Percentiles rank a stretch among this genome's conserved stretches.
Conservation (phyloP, 306 rosid genomes). For the Leucaena leucocephala region DNA sequence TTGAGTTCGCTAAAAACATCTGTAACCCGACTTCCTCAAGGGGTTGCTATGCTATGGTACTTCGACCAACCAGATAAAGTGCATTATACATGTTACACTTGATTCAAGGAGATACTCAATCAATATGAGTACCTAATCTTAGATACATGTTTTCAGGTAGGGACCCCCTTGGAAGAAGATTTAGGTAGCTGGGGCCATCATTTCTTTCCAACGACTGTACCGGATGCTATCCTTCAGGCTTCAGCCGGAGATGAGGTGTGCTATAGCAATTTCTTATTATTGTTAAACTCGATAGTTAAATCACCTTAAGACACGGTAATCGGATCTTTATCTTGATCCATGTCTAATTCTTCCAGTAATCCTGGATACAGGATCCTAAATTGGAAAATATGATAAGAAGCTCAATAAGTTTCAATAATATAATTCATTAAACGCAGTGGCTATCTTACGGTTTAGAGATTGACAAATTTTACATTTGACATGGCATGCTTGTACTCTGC, state of each 20-base stretch:
- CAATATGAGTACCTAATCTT: slow-evolving; percentile 4
- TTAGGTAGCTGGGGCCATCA: slow-evolving; percentile 96
- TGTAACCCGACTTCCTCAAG: background rate
- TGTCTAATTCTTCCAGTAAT: background rate
- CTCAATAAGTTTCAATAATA: background rate
- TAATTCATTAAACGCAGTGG: background rate
- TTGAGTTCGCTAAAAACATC: background rate
- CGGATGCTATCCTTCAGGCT: slow-evolving; percentile 87
- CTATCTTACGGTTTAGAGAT: background rate
- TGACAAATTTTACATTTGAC: background rate
- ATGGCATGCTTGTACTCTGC: background rate
- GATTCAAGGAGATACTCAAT: slow-evolving; percentile 21
- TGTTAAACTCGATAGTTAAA: background rate
- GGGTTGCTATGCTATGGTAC: background rate
- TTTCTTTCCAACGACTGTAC: slow-evolving; percentile 73
- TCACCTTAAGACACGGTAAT: slow-evolving; percentile 9
- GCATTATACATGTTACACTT: background rate
- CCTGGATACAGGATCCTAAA: background rate
- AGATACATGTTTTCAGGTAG: slow-evolving; percentile 57
- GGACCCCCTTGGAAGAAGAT: slow-evolving; percentile 90
- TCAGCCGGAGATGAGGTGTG: slow-evolving; percentile 96
- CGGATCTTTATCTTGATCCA: background rate
- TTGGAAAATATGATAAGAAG: background rate
- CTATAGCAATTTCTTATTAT: background rate
- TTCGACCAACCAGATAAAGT: background rate